These are phyloP conservation scores for Coniochaeta prunicola DNA, from an alignment of 2,329 filamentous ascomycete species.

Conservation along the genomic window DNA sequence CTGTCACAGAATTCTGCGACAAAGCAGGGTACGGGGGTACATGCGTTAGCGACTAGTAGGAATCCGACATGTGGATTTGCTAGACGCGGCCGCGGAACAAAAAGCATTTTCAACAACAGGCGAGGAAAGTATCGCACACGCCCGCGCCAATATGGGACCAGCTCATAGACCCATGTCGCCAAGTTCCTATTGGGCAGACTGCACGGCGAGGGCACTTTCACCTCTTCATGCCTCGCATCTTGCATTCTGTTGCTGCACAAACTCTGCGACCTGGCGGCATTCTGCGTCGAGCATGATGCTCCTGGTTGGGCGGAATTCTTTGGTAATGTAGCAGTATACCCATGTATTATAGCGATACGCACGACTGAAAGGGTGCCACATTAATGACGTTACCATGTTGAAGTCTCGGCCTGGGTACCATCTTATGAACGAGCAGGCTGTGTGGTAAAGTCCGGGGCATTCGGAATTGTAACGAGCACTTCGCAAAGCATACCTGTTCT, in stretches of 20 bases:
- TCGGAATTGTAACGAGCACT: background rate
- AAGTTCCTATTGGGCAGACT: background rate
- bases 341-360: background rate
- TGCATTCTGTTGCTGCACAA: background rate
- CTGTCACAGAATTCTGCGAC: background rate
- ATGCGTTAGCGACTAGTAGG: slow-evolving; percentile 3
- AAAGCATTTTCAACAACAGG: background rate
- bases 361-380: background rate
- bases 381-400: background rate
- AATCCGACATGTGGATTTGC: background rate
- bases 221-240: background rate
- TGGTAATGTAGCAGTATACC: background rate
- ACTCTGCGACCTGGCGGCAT: background rate
- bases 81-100: background rate
- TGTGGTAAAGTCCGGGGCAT: background rate
- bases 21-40: background rate
- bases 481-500: background rate
- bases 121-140: background rate
- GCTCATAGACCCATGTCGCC: background rate
- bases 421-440: background rate
- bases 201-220: background rate
- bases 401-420: background rate
- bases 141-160: background rate
- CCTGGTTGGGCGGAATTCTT: background rate
- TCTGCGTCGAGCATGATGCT: background rate